A percentile compares a stretch with the other conserved stretches of the same genome.
Evolutionary conservation across 2,329 filamentous ascomycete species (phyloP).

Genomic region (Fusarium sublunatum): DNA sequence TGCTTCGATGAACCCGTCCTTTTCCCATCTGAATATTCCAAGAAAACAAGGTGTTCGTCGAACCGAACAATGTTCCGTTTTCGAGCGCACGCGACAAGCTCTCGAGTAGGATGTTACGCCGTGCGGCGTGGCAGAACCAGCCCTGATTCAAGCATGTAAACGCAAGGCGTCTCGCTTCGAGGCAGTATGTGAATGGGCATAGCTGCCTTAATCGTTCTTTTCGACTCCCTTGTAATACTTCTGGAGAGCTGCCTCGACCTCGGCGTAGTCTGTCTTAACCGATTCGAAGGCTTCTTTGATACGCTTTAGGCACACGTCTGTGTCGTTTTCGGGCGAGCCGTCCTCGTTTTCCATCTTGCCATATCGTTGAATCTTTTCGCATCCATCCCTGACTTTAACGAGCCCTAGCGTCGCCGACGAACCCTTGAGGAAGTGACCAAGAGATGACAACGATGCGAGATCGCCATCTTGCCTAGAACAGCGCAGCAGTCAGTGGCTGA

Average conservation of each 20-base stretch:
- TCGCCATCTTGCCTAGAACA: constrained; percentile 70
- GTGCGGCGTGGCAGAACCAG: constrained; percentile 26
- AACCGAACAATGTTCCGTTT: constrained; percentile 14
- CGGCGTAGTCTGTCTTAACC: constrained; percentile 81
- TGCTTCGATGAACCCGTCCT: constrained; percentile 35
- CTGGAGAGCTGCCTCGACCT: constrained; percentile 76
- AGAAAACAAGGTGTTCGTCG: constrained; percentile 20
- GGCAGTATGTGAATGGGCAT: constrained; percentile 19
- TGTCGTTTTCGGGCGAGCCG: constrained; percentile 74
- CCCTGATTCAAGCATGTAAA: constrained; percentile 6
- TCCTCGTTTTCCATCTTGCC: constrained; percentile 85
- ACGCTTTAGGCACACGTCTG: constrained; percentile 73
- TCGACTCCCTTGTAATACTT: constrained; percentile 66
- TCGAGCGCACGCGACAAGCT: constrained; percentile 6
- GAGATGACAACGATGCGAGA: constrained; percentile 78
- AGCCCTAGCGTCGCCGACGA: constrained; percentile 95
- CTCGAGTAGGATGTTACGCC: constrained; percentile 1
- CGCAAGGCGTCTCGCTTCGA: constrained; percentile 2
- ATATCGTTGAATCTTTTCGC: constrained; percentile 96
- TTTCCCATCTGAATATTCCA: constrained; percentile 29
- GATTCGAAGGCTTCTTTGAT: constrained; percentile 76
- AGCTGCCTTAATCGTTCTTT: constrained; percentile 27
- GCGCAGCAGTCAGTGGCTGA: neutral
- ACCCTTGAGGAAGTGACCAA: constrained; percentile 97
- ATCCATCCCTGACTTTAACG: constrained; percentile 89